Evolutionary conservation across 495 filamentous ascomycete genomes (phyloP).

Genomic region (Penicillium manginii): DNA sequence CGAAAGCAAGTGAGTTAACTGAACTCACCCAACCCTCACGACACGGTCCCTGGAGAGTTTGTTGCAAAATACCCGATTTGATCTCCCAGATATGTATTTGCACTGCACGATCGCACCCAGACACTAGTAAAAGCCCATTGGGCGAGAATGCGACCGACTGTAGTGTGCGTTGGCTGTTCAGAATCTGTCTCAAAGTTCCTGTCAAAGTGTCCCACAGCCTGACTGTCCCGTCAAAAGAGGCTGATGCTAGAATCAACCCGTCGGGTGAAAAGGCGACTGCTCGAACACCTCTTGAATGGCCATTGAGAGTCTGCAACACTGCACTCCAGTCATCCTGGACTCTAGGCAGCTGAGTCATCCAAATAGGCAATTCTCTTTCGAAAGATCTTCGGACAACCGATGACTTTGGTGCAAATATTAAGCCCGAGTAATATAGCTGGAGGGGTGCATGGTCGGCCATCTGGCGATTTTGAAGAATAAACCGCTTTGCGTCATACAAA

Average conservation of each 20-base stretch:
- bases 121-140: slow-evolving; percentile 30
- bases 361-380: slow-evolving; percentile 15
- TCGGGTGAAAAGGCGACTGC: slow-evolving; percentile 28
- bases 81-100: neutral
- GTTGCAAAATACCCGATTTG: neutral
- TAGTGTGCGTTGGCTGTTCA: slow-evolving; percentile 21
- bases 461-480: slow-evolving; percentile 32
- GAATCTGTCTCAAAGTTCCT: neutral
- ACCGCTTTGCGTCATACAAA: slow-evolving; percentile 38
- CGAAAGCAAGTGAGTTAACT: too few relatives aligned
- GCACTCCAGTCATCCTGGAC: slow-evolving; percentile 12
- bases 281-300: slow-evolving; percentile 16
- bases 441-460: slow-evolving; percentile 34
- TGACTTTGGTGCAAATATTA: slow-evolving; percentile 39
- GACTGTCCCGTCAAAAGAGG: slow-evolving; percentile 14
- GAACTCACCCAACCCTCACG: too few relatives aligned
- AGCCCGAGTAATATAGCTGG: slow-evolving; percentile 30
- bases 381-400: slow-evolving; percentile 28
- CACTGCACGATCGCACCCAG: slow-evolving; percentile 26
- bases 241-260: slow-evolving; percentile 16
- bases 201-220: slow-evolving; percentile 8
- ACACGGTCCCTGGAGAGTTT: slow-evolving; percentile 28
- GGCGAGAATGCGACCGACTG: slow-evolving; percentile 30
- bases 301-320: slow-evolving; percentile 22
- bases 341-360: slow-evolving; percentile 13